phyloP scores from a whole-genome alignment of 306 rosid genomes.

The Lotus japonicus region DNA sequence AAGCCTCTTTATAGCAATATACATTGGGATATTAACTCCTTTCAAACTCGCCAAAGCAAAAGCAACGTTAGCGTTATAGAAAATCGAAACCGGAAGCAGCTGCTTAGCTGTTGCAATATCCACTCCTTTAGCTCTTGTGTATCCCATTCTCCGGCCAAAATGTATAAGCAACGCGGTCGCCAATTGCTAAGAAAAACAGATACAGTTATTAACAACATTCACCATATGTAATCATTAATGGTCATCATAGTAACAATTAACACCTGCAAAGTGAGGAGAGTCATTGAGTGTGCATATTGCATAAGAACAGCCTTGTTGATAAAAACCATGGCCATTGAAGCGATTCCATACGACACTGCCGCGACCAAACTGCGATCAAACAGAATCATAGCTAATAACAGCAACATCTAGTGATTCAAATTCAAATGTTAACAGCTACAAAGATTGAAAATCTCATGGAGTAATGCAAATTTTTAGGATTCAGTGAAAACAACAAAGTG shows the following conservation, averaged over 20 bases:
- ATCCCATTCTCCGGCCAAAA: constrained; percentile 62
- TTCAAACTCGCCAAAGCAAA: constrained; percentile 96
- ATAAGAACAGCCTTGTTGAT: constrained; percentile 92
- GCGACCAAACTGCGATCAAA: constrained; percentile 56
- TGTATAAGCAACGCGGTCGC: constrained; percentile 70
- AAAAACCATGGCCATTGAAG: constrained; percentile 98
- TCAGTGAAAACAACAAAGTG: neutral
- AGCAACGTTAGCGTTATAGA: constrained; percentile 93
- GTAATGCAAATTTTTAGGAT: neutral
- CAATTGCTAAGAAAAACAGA: constrained; percentile 56
- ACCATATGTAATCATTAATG: neutral
- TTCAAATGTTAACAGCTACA: no score
- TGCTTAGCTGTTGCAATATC: constrained; percentile 68
- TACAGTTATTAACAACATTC: no score
- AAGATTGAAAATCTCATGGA: no score
- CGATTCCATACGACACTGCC: constrained; percentile 78
- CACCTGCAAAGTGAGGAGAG: constrained; percentile 92
- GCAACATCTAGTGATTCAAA: neutral
- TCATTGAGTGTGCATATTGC: constrained; percentile 82
- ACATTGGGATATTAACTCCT: constrained; percentile 97
- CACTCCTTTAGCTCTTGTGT: constrained; percentile 54
- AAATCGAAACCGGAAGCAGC: constrained; percentile 70
- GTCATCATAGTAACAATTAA: neutral
- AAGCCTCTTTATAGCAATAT: constrained; percentile 94
- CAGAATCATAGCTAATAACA: neutral